Base-by-base conservation (phyloP, 352 stramenopile species). In the Phytopythium cucurbitacearum region DNA sequence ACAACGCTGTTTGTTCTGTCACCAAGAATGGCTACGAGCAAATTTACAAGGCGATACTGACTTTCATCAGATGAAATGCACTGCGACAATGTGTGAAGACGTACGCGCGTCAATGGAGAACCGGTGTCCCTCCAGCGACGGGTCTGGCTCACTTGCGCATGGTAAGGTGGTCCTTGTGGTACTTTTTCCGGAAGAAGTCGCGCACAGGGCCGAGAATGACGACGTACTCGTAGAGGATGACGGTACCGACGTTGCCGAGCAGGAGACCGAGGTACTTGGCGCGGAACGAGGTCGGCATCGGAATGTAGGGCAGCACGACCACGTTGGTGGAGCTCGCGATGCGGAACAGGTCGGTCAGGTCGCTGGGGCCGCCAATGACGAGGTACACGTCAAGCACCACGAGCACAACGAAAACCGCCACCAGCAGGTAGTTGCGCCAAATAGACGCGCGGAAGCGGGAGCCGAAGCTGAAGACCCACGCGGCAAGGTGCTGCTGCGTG, bases 101-200 rank as follows among this genome's bases (percentile, higher is more conserved):
- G 21, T 28, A 28, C 21, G 21, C 21, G 2, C 21, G 21, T 28
- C 21, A 28, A 28, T 28, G 21, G 21, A 28, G 21, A 28, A 28
- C 21, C 21, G 21, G 21, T 28, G 21, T 28, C 2, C 21, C 21
- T 28, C 21, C 21, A 28, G 21, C 21, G 21, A 28, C 21, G 21
- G 21, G 38, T 41, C 41, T 49, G 37, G 2, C 21, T 65, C 62
- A 82, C 34, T 69, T 65, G 6, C 57, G 54, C 57, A 89, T 65
- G 15, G 62, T 46, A 28, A 87, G 57, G 33, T 73, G 60, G 44
- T 89, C 71, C 56, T 71, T 80, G 65, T 87, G 67, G 51, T 68
- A 86, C 41, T 65, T 73, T 48, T 40, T 52, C 47, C 76, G 63
- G 44, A 87, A 60, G 61, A 67, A 81, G 62, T 80, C 59, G 59